These are phyloP conservation scores for Phialophora expanda DNA, from an alignment of 2,329 filamentous ascomycete species.

Conservation along the genomic window DNA sequence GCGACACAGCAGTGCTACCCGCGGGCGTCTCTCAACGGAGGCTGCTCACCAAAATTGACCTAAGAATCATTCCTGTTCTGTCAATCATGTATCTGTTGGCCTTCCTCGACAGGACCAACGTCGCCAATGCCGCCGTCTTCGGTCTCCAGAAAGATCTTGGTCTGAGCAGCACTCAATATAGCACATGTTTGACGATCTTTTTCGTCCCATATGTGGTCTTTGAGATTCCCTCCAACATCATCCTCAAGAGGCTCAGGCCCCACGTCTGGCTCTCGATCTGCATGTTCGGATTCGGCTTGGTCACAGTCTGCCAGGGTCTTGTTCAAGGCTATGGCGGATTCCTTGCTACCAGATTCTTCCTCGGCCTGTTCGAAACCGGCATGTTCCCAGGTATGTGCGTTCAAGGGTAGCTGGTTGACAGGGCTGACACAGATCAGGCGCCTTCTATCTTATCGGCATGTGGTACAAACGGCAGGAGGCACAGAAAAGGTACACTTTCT, in stretches of 20 bases:
- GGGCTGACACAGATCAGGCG: slow-evolving; percentile 23
- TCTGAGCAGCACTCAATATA: slow-evolving; percentile 67
- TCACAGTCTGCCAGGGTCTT: slow-evolving; percentile 76
- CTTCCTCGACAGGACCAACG: slow-evolving; percentile 66
- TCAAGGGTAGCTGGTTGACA: background rate
- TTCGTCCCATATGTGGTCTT: slow-evolving; percentile 75
- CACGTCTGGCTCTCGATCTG: slow-evolving; percentile 76
- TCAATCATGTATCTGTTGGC: slow-evolving; percentile 66
- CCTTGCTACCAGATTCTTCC: slow-evolving; percentile 80
- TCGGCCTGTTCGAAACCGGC: slow-evolving; percentile 76
- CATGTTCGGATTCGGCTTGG: slow-evolving; percentile 82
- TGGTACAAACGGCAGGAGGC: slow-evolving; percentile 89
- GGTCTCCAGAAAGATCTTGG: slow-evolving; percentile 66
- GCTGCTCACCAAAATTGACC: slow-evolving; percentile 72
- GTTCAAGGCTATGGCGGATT: slow-evolving; percentile 78
- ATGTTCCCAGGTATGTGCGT: slow-evolving; percentile 52
- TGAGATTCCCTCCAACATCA: slow-evolving; percentile 74
- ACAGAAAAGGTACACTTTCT: slow-evolving; percentile 90
- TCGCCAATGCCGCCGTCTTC: slow-evolving; percentile 76
- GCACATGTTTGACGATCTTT: slow-evolving; percentile 78
- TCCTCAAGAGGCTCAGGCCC: slow-evolving; percentile 71
- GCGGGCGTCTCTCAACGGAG: slow-evolving; percentile 56
- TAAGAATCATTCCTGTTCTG: slow-evolving; percentile 73
- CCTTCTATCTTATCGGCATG: slow-evolving; percentile 51
- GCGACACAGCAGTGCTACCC: slow-evolving; percentile 27